Conservation (phyloP, 768 basidiomycete species). For the Atractiella rhizophila region DNA sequence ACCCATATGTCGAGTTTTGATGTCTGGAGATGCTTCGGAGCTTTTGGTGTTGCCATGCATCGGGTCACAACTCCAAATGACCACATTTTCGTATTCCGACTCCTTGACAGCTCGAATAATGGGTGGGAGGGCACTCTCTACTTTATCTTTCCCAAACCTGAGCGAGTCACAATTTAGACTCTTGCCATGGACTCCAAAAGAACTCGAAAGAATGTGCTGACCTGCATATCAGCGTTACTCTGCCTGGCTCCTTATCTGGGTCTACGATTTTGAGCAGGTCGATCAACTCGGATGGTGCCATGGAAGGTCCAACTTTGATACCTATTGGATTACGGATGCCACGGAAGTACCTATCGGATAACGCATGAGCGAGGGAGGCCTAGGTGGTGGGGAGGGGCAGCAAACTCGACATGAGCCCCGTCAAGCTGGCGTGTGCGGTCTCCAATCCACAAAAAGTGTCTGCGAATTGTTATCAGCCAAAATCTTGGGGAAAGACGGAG, state of each 20-base stretch:
- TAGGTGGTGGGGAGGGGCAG: neutral
- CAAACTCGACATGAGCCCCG: constrained; percentile 67
- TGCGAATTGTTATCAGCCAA: neutral
- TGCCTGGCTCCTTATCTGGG: constrained; percentile 51
- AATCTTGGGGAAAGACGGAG: neutral
- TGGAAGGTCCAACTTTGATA: constrained; percentile 79
- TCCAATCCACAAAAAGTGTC: constrained; percentile 85
- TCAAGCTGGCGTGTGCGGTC: constrained; percentile 77
- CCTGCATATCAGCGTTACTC: constrained; percentile 70
- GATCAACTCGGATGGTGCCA: constrained; percentile 53
- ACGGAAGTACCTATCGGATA: constrained; percentile 41
- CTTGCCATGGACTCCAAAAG: neutral
- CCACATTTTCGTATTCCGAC: constrained; percentile 42
- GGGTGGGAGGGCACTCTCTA: constrained; percentile 42
- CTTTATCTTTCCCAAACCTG: too few species aligned
- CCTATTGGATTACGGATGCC: constrained; percentile 84
- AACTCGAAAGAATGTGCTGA: constrained; percentile 28
- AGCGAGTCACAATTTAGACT: too few species aligned
- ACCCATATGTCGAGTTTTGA: neutral
- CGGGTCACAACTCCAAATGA: constrained; percentile 85
- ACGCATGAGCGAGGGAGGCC: neutral
- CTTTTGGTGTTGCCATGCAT: constrained; percentile 99
- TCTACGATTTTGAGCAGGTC: constrained; percentile 59
- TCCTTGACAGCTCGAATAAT: constrained; percentile 60
- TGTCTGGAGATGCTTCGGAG: constrained; percentile 26